Conservation (phyloP, 2,329 filamentous ascomycete species). For the Fusarium sp. region DNA sequence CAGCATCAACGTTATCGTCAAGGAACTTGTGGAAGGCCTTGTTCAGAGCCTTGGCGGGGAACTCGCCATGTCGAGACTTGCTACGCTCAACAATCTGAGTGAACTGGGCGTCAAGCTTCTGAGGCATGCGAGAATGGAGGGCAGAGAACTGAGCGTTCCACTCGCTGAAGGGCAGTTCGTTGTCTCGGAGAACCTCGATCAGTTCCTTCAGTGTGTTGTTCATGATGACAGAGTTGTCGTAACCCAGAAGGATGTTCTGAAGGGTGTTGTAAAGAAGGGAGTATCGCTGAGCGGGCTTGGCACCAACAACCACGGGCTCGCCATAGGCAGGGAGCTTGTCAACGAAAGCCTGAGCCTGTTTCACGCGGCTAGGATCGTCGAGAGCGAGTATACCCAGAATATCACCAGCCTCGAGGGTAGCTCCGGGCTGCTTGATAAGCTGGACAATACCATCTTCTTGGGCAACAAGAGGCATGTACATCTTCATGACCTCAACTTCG, state of each 20-base stretch:
- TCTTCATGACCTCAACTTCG: constrained; percentile 99
- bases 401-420: constrained; percentile 97
- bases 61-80: constrained; percentile 82
- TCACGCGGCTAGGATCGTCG: constrained; percentile 95
- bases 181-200: constrained; percentile 88
- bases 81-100: constrained; percentile 88
- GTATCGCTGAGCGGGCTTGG: constrained; percentile 92
- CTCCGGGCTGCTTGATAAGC: constrained; percentile 98
- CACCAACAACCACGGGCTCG: constrained; percentile 86
- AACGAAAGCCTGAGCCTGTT: constrained; percentile 94
- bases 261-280: constrained; percentile 81
- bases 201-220: constrained; percentile 85
- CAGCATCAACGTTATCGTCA: constrained; percentile 82
- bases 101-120: constrained; percentile 87
- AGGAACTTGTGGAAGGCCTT: constrained; percentile 91
- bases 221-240: constrained; percentile 99
- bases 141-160: constrained; percentile 97
- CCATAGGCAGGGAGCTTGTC: constrained; percentile 91
- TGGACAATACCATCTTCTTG: constrained; percentile 97
- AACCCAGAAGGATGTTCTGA: constrained; percentile 89
- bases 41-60: constrained; percentile 87
- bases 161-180: constrained; percentile 94
- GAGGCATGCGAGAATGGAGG: constrained; percentile 96
- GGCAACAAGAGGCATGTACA: constrained; percentile 99
- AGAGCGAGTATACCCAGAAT: constrained; percentile 97